Evolutionary conservation across 2,329 filamentous ascomycete species (phyloP).

Genomic region (Pseudopyrenochaeta lycopersici): DNA sequence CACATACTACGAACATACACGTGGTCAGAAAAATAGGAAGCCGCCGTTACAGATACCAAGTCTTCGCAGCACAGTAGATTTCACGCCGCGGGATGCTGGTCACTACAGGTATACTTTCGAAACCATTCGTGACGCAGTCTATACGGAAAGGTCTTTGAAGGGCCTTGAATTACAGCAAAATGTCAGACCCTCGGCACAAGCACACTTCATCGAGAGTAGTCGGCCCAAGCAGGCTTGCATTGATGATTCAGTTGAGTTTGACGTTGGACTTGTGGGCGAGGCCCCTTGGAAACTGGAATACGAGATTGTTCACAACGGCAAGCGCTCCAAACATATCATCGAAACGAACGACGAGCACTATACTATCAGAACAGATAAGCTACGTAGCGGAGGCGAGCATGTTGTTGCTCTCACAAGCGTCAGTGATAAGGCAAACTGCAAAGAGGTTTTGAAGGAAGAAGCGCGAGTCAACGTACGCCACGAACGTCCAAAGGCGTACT

Average conservation of each 20-base stretch:
- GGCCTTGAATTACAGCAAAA: constrained; percentile 81
- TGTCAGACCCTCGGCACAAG: constrained; percentile 91
- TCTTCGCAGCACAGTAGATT: constrained; percentile 82
- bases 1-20: constrained; percentile 74
- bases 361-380: constrained; percentile 76
- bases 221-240: constrained; percentile 77
- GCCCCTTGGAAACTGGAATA: constrained; percentile 90
- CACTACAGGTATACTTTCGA: constrained; percentile 87
- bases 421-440: constrained; percentile 86
- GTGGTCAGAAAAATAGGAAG: constrained; percentile 63
- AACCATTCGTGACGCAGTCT: constrained; percentile 83
- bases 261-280: constrained; percentile 81
- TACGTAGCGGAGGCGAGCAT: constrained; percentile 88
- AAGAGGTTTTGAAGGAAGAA: constrained; percentile 84
- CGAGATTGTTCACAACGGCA: constrained; percentile 89
- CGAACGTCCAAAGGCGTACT: constrained; percentile 85
- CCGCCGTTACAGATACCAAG: constrained; percentile 66
- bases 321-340: constrained; percentile 73
- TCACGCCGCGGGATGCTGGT: constrained; percentile 82
- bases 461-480: constrained; percentile 85
- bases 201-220: constrained; percentile 68
- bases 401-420: constrained; percentile 85
- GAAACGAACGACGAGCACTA: constrained; percentile 70
- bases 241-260: constrained; percentile 78
- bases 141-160: constrained; percentile 62